A percentile compares a stretch with the other conserved stretches of the same genome.
Conservation (phyloP, 441 rosid genomes). For the Erodium trifolium region DNA sequence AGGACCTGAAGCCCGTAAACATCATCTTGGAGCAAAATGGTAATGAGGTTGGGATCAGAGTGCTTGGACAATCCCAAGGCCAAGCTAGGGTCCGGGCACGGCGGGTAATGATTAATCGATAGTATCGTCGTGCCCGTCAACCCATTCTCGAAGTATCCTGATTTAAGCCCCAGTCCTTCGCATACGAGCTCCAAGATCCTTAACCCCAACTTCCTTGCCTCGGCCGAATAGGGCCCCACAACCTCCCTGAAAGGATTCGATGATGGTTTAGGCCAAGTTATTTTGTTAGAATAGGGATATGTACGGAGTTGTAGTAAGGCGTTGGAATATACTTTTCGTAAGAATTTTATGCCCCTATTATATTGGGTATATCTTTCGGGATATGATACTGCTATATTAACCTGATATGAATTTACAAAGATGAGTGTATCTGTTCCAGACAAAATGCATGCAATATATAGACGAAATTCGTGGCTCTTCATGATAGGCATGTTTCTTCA, state of each 20-base stretch:
- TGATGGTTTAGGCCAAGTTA: no score
- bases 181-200: constrained; percentile 27
- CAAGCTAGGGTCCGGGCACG: constrained; percentile 33
- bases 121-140: constrained; percentile 6
- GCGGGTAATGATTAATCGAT: constrained; percentile 26
- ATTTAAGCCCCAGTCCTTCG: constrained; percentile 31
- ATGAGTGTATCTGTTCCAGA: no score
- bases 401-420: no score
- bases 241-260: constrained; percentile 26
- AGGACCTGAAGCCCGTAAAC: constrained; percentile 34
- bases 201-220: constrained; percentile 26
- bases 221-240: constrained; percentile 25
- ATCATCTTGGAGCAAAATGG: constrained; percentile 27
- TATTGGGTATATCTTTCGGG: no score
- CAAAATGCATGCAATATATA: no score
- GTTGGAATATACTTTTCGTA: no score
- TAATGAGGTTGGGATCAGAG: constrained; percentile 23
- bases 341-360: no score
- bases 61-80: constrained; percentile 28
- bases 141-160: constrained; percentile 17
- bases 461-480: no score
- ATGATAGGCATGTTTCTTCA: no score
- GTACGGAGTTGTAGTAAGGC: no score
- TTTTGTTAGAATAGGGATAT: no score
- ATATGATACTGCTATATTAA: no score